phyloP scores from a whole-genome alignment of 176 grass and related monocot species.

The Ampelocalamus luodianensis region DNA sequence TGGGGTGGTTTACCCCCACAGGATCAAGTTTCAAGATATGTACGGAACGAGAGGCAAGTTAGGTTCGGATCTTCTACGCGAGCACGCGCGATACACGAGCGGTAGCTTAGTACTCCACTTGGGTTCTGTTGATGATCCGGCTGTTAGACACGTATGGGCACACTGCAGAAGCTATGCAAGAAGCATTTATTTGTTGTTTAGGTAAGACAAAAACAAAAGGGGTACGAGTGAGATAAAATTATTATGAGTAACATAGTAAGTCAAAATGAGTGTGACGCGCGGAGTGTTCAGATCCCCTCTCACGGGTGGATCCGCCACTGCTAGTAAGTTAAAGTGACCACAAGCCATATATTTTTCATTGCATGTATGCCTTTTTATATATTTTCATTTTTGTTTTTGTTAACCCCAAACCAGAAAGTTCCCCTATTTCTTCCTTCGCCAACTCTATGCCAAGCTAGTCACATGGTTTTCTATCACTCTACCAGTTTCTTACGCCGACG shows the following conservation, averaged over 20 bases:
- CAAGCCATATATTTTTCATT: not conserved
- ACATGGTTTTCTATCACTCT: not conserved
- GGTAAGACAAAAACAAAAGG: too few relatives aligned
- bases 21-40: not conserved
- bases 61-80: not conserved
- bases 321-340: too few relatives aligned
- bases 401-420: not conserved
- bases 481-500: not conserved
- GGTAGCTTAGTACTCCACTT: not conserved
- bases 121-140: not conserved
- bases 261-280: too few relatives aligned
- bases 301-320: too few relatives aligned
- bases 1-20: not conserved
- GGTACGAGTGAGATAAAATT: too few relatives aligned
- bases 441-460: not conserved
- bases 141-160: not conserved
- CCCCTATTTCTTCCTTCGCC: not conserved
- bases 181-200: not conserved
- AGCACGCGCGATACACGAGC: too few relatives aligned
- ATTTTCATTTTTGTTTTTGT: not conserved
- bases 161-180: not conserved
- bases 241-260: too few relatives aligned
- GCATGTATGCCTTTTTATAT: not conserved
- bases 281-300: too few relatives aligned
- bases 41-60: not conserved